phyloP scores from a whole-genome alignment of 2,329 filamentous ascomycete species.

The Akanthomyces uredinophilus region DNA sequence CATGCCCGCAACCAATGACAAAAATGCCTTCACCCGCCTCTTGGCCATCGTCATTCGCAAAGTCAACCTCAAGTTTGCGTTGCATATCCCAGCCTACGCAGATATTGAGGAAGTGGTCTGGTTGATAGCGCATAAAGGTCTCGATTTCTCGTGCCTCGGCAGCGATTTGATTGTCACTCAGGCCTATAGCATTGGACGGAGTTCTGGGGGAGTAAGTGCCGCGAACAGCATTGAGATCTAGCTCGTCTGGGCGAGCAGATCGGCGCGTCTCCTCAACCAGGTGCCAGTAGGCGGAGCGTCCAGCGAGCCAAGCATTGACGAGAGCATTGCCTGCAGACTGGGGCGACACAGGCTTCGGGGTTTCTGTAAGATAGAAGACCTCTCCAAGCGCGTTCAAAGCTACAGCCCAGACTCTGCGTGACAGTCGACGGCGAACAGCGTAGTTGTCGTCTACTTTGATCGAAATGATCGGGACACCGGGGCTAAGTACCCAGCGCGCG shows the following conservation, averaged over 20 bases:
- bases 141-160: conserved; percentile 82
- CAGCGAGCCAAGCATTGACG: conserved; percentile 72
- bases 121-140: conserved; percentile 64
- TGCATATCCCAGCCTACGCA: conserved; percentile 93
- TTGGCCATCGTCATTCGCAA: conserved; percentile 72
- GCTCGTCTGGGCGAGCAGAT: conserved; percentile 64
- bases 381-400: conserved; percentile 92
- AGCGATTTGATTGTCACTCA: conserved; percentile 63
- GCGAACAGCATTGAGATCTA: conserved; percentile 60
- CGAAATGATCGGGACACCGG: conserved; percentile 84
- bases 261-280: conserved; percentile 74
- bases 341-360: conserved; percentile 53
- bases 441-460: conserved; percentile 82
- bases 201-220: conserved; percentile 78
- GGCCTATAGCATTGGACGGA: conserved; percentile 66
- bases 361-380: conserved; percentile 74
- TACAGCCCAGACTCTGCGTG: conserved; percentile 79
- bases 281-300: conserved; percentile 74
- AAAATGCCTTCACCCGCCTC: conserved; percentile 73
- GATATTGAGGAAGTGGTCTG: conserved; percentile 69
- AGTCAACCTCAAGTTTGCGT: conserved; percentile 79
- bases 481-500: conserved; percentile 83
- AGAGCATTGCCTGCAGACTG: conserved; percentile 51
- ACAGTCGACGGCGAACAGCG: conserved; percentile 61
- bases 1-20: conserved; percentile 66